phyloP scores from a whole-genome alignment of 352 stramenopile species.

The Thraustochytrium aureum region DNA sequence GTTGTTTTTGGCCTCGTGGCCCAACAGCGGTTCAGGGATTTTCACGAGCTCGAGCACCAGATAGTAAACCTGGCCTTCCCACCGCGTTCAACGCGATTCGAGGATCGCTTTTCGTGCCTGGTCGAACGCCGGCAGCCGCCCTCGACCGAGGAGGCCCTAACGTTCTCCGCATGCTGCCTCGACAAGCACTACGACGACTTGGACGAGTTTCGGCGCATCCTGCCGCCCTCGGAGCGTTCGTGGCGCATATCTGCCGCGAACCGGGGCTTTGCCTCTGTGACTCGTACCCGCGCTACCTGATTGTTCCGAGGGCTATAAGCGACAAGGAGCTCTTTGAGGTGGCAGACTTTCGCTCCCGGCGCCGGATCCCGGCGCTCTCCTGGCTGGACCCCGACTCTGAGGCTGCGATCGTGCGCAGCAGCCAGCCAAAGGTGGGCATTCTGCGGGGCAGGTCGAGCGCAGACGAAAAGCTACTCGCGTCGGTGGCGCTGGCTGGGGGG shows the following conservation, averaged over 20 bases:
- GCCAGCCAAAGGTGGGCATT: conserved; percentile 93
- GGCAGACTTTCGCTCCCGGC: conserved; percentile 87
- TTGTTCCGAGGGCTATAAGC: conserved; percentile 84
- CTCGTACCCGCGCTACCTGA: conserved; percentile 62
- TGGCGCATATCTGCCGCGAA: conserved; percentile 51
- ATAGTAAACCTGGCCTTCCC: conserved; percentile 28
- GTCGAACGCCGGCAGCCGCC: neutral
- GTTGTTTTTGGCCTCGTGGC: conserved; percentile 46
- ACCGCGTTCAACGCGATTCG: neutral
- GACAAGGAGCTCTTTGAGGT: conserved; percentile 79
- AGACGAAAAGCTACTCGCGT: conserved; percentile 84
- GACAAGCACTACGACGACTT: conserved; percentile 17
- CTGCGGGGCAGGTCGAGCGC: conserved; percentile 80
- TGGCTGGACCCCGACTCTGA: conserved; percentile 85
- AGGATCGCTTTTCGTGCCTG: neutral
- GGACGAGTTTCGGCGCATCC: neutral
- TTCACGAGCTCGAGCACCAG: conserved; percentile 47
- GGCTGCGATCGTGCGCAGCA: conserved; percentile 83
- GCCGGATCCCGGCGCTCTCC: conserved; percentile 85
- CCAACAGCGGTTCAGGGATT: conserved; percentile 26
- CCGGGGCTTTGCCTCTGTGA: conserved; percentile 33
- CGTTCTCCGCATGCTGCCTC: conserved; percentile 33
- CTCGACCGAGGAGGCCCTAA: neutral
- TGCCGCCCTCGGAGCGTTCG: neutral
- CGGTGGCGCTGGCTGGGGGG: conserved; percentile 69